Evolutionary conservation across 805 yeast genomes (phyloP), one percentile per base, ranked within the genome.

Genomic region (Schizosaccharomyces japonicus): DNA sequence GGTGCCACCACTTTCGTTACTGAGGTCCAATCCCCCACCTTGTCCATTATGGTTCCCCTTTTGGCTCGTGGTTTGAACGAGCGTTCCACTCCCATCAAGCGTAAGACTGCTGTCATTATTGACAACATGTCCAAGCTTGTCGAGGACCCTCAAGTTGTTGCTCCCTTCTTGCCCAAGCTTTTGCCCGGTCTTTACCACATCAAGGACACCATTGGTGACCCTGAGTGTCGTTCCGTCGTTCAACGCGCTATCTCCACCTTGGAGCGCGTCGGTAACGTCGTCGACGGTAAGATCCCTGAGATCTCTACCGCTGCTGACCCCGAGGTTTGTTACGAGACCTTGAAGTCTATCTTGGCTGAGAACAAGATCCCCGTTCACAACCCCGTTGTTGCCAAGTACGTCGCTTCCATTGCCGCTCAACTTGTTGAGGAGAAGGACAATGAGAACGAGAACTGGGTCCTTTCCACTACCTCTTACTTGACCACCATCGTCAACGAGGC

Each of bases 111-210:
- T 59, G 98, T 90, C 66, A 90, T 90, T 70, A 80, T 87, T 63
- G 99, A 90, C 70, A 90, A 90, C 94, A 90, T 90, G 99, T 90
- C 98, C 81, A 90, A 90, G 72, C 82, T 90, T 70, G 99, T 90
- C 73, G 98, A 90, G 66, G 98, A 90, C 67, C 98, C 98, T 60
- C 96, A 90, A 73, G 92, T 90, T 65, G 94, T 90, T 70, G 99
- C 96, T 74, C 98, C 99, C 58, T 90, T 90, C 82, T 72, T 90
- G 79, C 72, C 73, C 70, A 80, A 79, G 66, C 77, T 90, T 63
- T 80, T 83, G 74, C 99, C 99, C 66, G 81, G 95, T 63, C 75
- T 90, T 69, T 82, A 82, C 78, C 67, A 77, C 66, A 90, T 90
- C 81, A 76, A 78, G 72, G 70, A 80, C 63, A 83, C 81, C 73